Base-by-base conservation (phyloP, 768 basidiomycete species). In the Sporobolomyces roseus region DNA sequence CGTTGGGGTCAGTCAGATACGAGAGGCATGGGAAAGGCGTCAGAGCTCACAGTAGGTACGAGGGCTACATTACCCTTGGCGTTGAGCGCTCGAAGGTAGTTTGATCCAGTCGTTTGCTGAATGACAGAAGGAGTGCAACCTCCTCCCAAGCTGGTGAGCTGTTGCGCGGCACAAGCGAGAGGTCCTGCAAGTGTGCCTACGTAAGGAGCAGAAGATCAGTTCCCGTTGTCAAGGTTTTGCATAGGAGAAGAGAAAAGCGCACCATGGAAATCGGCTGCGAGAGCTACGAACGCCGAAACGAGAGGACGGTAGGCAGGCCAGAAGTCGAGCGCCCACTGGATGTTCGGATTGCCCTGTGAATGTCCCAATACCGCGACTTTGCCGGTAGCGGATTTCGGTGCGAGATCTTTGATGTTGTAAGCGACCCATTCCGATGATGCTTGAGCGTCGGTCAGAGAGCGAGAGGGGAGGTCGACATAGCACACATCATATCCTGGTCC, bases 301-400 rank as follows among this genome's bases (percentile, higher is more conserved):
- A 71, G 62, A 1, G 67, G 23, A 19, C 74, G 65, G n/a, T 50
- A 36, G 2, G 29, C 3, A 4, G 76, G 75, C 74, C 72, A 78
- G 65, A 75, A 77, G 48, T 70, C 61, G 21, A 76, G 52, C 0
- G 74, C 77, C 66, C 66, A 67, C 30, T 67, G 66, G 0, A 27
- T 48, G 54, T 56, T 71, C 70, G 13, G 55, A 10, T 49, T 66
- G 21, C 69, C 70, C 32, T 77, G 77, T 25, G 74, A 75, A 62
- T 78, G 77, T 4, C 68, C 67, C 29, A 78, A 65, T 53, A 76
- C 21, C 36, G 75, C 72, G 29, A 78, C 74, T 61, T 76, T 75
- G 46, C 70, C 70, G 10, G 74, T 77, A 25, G 51, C 52, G 27
- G 63, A 67, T 43, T 72, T 55, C 27, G 59, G 21, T 3, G 76